These are phyloP conservation scores for Hysterium pulicare DNA, from an alignment of 2,329 filamentous ascomycete genomes.

Conservation along the genomic window DNA sequence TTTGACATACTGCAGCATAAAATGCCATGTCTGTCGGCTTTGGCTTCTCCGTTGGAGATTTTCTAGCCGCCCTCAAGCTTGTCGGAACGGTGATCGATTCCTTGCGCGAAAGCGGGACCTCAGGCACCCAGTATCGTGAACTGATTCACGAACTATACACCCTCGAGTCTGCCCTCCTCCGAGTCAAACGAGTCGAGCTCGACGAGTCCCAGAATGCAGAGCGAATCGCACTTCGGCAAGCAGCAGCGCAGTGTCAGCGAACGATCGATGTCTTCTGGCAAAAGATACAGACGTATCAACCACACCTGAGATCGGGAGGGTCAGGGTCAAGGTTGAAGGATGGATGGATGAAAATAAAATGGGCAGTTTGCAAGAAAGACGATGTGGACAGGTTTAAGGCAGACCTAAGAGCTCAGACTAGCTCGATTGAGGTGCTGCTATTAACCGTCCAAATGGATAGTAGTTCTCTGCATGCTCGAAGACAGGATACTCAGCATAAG, in stretches of 20 bases:
- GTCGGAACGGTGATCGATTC: slow-evolving; percentile 24
- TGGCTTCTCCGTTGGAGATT: slow-evolving; percentile 29
- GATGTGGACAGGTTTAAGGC: slow-evolving; percentile 22
- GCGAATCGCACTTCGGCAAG: slow-evolving; percentile 19
- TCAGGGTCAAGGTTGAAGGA: slow-evolving; percentile 13
- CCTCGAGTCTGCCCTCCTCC: slow-evolving; percentile 23
- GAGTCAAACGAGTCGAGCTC: slow-evolving; percentile 23
- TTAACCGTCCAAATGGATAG: slow-evolving; percentile 20
- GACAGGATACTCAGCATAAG: slow-evolving; percentile 4
- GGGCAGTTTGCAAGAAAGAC: slow-evolving; percentile 25
- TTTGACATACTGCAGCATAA: too few species aligned
- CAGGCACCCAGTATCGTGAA: slow-evolving; percentile 20
- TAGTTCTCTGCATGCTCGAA: slow-evolving; percentile 1
- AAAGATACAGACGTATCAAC: slow-evolving; percentile 26
- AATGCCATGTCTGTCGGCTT: slow-evolving; percentile 17
- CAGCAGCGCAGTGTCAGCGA: slow-evolving; percentile 18
- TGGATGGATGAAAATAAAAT: slow-evolving; percentile 23
- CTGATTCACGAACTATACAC: slow-evolving; percentile 22
- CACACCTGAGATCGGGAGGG: slow-evolving; percentile 11
- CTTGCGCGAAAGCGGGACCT: slow-evolving; percentile 18
- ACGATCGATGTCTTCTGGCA: slow-evolving; percentile 26
- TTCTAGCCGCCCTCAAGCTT: slow-evolving; percentile 25
- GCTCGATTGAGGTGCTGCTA: slow-evolving; percentile 24
- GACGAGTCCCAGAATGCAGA: slow-evolving; percentile 15
- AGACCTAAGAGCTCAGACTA: slow-evolving; percentile 20